phyloP scores from a whole-genome alignment of 768 basidiomycete genomes.

The Gloeostereum incarnatum region DNA sequence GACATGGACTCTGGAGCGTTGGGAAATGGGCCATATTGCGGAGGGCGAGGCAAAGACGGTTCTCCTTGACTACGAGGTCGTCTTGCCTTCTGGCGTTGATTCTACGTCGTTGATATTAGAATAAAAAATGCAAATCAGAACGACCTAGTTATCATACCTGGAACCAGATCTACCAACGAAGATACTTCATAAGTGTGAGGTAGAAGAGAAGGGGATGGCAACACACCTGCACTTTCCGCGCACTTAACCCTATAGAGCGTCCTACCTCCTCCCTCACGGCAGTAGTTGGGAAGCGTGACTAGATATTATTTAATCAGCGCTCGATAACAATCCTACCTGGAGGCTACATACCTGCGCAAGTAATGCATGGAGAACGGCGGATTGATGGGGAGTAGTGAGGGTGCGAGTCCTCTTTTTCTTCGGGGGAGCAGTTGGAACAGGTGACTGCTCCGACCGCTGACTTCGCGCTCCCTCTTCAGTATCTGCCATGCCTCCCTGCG shows the following conservation, averaged over 20 bases:
- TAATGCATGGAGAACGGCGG: constrained; percentile 78
- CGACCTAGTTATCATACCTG: constrained; percentile 39
- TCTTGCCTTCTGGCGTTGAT: constrained; percentile 82
- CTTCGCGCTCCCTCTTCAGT: constrained; percentile 40
- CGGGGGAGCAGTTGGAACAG: constrained; percentile 27
- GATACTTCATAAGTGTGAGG: constrained; percentile 8
- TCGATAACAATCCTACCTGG: no score
- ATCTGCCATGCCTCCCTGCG: constrained; percentile 51
- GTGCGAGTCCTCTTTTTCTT: constrained; percentile 82
- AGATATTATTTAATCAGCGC: neutral
- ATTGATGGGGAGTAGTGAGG: constrained; percentile 81
- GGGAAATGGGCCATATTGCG: constrained; percentile 57
- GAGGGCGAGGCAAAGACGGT: constrained; percentile 39
- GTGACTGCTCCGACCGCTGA: constrained; percentile 27
- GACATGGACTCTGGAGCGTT: constrained; percentile 21
- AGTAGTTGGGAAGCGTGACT: constrained; percentile 88
- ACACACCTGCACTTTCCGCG: constrained; percentile 83
- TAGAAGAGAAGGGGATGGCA: constrained; percentile 8
- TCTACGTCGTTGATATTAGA: constrained; percentile 32
- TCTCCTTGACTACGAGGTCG: constrained; percentile 60
- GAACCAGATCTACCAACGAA: constrained; percentile 68
- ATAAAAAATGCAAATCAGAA: constrained; percentile 9
- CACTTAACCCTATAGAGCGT: constrained; percentile 79
- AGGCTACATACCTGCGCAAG: constrained; percentile 67
- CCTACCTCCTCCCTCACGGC: constrained; percentile 85